Base-by-base conservation (phyloP, 805 yeast species). In the Saturnispora dispora region DNA sequence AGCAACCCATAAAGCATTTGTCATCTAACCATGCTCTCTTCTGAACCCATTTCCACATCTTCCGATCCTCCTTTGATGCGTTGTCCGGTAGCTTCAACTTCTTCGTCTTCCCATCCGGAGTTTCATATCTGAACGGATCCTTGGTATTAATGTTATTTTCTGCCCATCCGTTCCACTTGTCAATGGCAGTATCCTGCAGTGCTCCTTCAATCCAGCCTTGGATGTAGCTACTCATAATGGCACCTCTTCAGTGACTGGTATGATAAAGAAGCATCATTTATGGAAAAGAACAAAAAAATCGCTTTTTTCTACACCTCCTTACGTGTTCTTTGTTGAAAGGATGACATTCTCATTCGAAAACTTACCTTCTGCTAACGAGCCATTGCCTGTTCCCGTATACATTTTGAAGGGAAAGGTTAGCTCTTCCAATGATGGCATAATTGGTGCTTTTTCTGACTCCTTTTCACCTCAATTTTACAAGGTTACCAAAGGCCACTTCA, bases 21-120 rank as follows among this genome's bases (percentile, higher is more conserved):
- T 91, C 98, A 62, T 91, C 89, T 15, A 76, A 61, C 96, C 96
- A 90, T 0, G 97, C 97, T 54, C 79, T 75, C 47, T 70, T 73
- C 61, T 83, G 90, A n/a, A 89, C 70, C 25, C 64, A 68, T 62
- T 82, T 85, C 95, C 93, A 91, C 7, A 74, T 69, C 58, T 77
- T 76, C 45, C 75, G 77, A 56, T 88, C 93, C 37, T 73, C 70
- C 48, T 77, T 76, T 3, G 81, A 70, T 20, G 81, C 75, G 20
- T 75, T 74, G 2, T 72, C 75, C 1, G 90, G 86, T 13, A 87
- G 73, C 54, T 76, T 75, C 33, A 88, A 72, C 53, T 80, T 75
- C 47, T 74, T 74, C 11, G 80, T 64, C 51, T 73, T 71, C 4
- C 95, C 79, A 60, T 75, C 71, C 0, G 68, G 61, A 50, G 70